These are phyloP conservation scores for Ustilago curta DNA, from an alignment of 1,284 basidiomycete genomes.

Conservation along the genomic window DNA sequence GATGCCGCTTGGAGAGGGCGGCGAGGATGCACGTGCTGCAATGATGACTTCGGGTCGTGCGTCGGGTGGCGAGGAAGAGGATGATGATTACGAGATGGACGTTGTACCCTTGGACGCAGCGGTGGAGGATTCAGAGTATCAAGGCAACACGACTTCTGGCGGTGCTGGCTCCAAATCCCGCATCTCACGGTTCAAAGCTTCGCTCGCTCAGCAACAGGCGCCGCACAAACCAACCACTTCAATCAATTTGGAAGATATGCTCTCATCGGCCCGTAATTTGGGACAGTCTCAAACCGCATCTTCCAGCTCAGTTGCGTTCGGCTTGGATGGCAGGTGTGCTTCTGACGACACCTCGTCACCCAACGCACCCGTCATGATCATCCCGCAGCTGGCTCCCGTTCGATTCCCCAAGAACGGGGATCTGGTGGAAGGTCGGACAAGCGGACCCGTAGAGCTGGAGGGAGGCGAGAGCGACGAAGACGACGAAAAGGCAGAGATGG, in stretches of 20 bases:
- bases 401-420: slow-evolving; percentile 52
- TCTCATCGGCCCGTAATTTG: slow-evolving; percentile 43
- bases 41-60: slow-evolving; percentile 17
- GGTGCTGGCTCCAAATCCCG: slow-evolving; percentile 14
- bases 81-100: slow-evolving; percentile 45
- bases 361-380: slow-evolving; percentile 51
- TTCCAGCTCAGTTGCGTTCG: slow-evolving; percentile 8
- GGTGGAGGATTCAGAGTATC: slow-evolving; percentile 43
- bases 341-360: background rate
- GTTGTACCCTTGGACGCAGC: slow-evolving; percentile 52
- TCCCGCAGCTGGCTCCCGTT: slow-evolving; percentile 51
- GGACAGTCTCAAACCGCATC: slow-evolving; percentile 14
- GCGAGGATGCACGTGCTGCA: slow-evolving; percentile 2
- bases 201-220: slow-evolving; percentile 19
- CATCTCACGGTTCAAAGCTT: slow-evolving; percentile 58
- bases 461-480: slow-evolving; percentile 60
- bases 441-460: slow-evolving; percentile 46
- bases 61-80: slow-evolving; percentile 14
- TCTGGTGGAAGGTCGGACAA: slow-evolving; percentile 25
- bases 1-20: slow-evolving; percentile 6
- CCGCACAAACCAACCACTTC: background rate
- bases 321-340: slow-evolving; percentile 28
- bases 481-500: slow-evolving; percentile 51
- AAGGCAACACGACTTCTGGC: slow-evolving; percentile 32
- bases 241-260: slow-evolving; percentile 36